A percentile compares a stretch with the other conserved stretches of the same genome.
Conservation (phyloP, 2,329 filamentous ascomycete species). For the Scytalidium sp. region DNA sequence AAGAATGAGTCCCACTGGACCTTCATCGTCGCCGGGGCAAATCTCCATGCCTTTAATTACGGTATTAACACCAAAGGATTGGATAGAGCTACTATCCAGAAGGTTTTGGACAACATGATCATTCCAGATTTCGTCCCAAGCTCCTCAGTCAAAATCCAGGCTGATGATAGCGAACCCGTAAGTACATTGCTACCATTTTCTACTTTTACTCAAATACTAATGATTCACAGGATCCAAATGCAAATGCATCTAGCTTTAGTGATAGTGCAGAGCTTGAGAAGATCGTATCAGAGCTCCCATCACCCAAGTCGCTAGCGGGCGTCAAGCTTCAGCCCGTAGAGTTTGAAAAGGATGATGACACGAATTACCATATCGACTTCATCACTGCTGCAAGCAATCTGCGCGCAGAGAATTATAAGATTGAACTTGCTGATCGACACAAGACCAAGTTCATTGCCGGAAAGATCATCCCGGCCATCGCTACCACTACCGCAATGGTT, state of each 20-base stretch:
- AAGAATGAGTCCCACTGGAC: conserved; percentile 82
- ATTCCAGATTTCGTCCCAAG: conserved; percentile 93
- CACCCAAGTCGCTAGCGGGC: conserved; percentile 75
- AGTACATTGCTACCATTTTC: conserved; percentile 28
- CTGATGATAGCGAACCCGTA: conserved; percentile 86
- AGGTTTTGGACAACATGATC: conserved; percentile 87
- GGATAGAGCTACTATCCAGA: conserved; percentile 69
- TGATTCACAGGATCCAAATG: conserved; percentile 67
- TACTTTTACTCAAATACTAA: conserved; percentile 18
- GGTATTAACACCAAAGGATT: conserved; percentile 82
- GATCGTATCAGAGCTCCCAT: conserved; percentile 70
- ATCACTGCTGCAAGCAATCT: conserved; percentile 97
- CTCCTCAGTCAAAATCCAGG: conserved; percentile 92
- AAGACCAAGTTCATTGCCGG: conserved; percentile 99
- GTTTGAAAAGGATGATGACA: conserved; percentile 98
- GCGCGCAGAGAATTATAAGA: conserved; percentile 97
- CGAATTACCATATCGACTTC: conserved; percentile 98
- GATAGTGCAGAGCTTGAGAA: conserved; percentile 74
- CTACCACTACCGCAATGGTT: conserved; percentile 92
- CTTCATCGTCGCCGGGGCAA: conserved; percentile 85
- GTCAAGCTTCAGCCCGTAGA: conserved; percentile 91
- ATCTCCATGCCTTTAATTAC: conserved; percentile 97
- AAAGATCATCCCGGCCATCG: conserved; percentile 98
- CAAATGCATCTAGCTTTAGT: conserved; percentile 53
- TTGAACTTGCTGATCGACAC: conserved; percentile 85